A percentile compares a stretch with the other conserved stretches of the same genome.
Conservation (phyloP, 202 grass and related monocot genomes). For the Schoenoplectus tabernaemontani region DNA sequence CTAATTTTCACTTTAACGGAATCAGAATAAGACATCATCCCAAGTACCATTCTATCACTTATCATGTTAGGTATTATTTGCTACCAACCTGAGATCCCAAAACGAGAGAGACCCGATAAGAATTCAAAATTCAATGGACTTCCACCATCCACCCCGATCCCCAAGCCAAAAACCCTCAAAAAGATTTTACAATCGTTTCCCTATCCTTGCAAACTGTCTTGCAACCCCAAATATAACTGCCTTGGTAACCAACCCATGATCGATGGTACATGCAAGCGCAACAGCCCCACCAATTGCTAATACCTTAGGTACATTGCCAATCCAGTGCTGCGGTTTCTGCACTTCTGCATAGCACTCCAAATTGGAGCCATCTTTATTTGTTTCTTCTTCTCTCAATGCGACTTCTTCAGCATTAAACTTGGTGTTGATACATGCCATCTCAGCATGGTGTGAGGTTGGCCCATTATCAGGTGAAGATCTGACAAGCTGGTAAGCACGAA, state of each 20-base stretch:
- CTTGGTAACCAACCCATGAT: slow-evolving; percentile 74
- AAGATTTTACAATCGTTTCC: slow-evolving; percentile 41
- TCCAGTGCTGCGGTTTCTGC: slow-evolving; percentile 64
- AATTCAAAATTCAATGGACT: neutral
- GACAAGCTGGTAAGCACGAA: slow-evolving; percentile 60
- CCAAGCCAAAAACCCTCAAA: neutral
- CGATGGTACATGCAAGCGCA: slow-evolving; percentile 62
- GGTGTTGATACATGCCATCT: slow-evolving; percentile 50
- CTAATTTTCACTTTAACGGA: slow-evolving; percentile 1
- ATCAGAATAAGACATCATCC: neutral
- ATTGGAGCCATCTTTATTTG: slow-evolving; percentile 22
- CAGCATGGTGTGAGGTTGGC: slow-evolving; percentile 45
- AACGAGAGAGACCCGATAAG: neutral
- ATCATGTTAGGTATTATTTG: slow-evolving; percentile 2
- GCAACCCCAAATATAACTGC: slow-evolving; percentile 72
- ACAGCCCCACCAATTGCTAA: slow-evolving; percentile 62
- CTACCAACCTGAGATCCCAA: slow-evolving; percentile 3
- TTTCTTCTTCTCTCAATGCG: slow-evolving; percentile 15
- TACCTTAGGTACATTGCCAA: slow-evolving; percentile 45
- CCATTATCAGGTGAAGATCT: slow-evolving; percentile 33
- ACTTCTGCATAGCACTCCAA: slow-evolving; percentile 21
- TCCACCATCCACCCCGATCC: neutral
- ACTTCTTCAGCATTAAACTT: slow-evolving; percentile 57
- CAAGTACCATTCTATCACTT: neutral
- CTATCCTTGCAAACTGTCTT: slow-evolving; percentile 66